Base-by-base conservation (phyloP, 1,284 basidiomycete species). In the Moesziomyces sp. region DNA sequence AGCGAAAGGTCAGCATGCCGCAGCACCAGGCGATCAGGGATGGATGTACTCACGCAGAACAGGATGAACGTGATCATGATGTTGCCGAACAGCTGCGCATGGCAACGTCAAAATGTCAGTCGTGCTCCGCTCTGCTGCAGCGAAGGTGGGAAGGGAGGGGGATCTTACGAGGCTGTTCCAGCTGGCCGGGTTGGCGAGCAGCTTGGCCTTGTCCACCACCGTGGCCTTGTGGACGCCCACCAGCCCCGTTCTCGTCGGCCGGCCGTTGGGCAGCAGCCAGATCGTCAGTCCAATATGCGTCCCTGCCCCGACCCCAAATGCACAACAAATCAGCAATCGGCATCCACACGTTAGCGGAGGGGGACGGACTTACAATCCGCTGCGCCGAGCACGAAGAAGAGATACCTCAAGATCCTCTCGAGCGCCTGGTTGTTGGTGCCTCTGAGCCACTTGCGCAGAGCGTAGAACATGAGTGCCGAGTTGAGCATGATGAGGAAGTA, bases 401-500 rank as follows among this genome's bases (percentile, higher is more conserved):
- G 47, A 30, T 68, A 74, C 28, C 68, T 52, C 10, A 79, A 24
- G 24, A 77, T 10, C 26, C 48, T 59, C 44, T 77, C 77, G 23
- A 71, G 44, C 28, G 45, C 52, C 26, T 40, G 53, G 13, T 67
- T 60, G 11, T 69, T 14, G 34, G 47, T 66, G 10, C 52, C 54
- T 6, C 59, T 43, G 52, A 72, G 47, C 19, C 40, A 56, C 44
- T 55, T 63, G 9, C 77, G 35, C 9, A 80, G 45, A 0, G 69
- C 68, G 44, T 66, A 75, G 26, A 80, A 68, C 60, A 79, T 65
- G 9, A 80, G 46, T 1, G 65, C 62, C 7, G 66, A 72, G 43
- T 80, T 80, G 50, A 80, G 59, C 68, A 79, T 75, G 61, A 79
- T 78, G 13, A 80, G 52, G 35, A 79, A 58, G 46, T 80, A 80